Evolutionary conservation across 306 rosid genomes (phyloP).

Genomic region (Glycyrrhiza uralensis): DNA sequence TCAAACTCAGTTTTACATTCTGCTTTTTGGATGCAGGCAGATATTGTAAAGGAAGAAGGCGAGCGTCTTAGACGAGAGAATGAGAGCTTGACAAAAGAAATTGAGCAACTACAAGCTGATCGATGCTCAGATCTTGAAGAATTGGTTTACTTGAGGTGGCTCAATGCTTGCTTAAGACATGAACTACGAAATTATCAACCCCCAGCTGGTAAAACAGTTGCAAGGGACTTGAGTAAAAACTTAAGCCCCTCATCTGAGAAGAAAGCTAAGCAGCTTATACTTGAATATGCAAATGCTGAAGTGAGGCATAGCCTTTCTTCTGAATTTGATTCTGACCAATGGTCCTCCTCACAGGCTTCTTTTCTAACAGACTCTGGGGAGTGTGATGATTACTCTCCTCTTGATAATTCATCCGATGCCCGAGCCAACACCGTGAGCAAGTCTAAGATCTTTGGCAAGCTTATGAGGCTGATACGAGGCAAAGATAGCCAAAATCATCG

Average conservation of each 20-base stretch:
- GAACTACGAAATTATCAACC: constrained; percentile 72
- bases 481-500: constrained; percentile 34
- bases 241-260: constrained; percentile 79
- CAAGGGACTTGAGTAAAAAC: constrained; percentile 78
- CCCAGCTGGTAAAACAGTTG: constrained; percentile 63
- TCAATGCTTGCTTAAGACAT: constrained; percentile 88
- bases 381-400: constrained; percentile 44
- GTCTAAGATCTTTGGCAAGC: constrained; percentile 51
- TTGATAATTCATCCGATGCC: constrained; percentile 37
- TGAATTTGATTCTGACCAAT: constrained; percentile 66
- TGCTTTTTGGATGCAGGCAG: constrained; percentile 45
- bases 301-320: constrained; percentile 34
- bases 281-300: constrained; percentile 71
- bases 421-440: constrained; percentile 41
- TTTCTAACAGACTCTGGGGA: constrained; percentile 54
- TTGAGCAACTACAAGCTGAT: constrained; percentile 59
- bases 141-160: constrained; percentile 82
- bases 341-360: constrained; percentile 75
- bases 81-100: constrained; percentile 42
- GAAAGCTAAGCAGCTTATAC: constrained; percentile 79
- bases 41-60: constrained; percentile 44
- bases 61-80: constrained; percentile 48
- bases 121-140: constrained; percentile 77
- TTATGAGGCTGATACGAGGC: constrained; percentile 55
- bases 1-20: not conserved